Conservation (phyloP, 1,284 basidiomycete species). For the Stygiomarasmius scandens region DNA sequence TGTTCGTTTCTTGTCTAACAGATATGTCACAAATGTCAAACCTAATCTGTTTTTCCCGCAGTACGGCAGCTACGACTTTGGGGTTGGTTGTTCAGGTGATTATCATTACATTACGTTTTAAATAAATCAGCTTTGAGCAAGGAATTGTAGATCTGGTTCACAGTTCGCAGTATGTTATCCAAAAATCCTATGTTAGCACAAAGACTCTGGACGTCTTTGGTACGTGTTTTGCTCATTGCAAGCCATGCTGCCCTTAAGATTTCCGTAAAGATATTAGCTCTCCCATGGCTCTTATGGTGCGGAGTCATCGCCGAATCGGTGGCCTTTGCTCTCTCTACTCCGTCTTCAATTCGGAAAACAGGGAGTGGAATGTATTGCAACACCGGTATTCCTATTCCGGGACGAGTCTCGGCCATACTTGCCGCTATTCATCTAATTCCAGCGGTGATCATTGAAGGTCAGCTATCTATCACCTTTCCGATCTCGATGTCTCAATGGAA, state of each 20-base stretch:
- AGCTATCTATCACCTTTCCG: not conserved
- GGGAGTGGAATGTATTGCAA: slow-evolving; percentile 18
- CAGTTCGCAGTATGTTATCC: slow-evolving; percentile 1
- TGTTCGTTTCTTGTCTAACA: slow-evolving; percentile 24
- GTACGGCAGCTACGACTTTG: slow-evolving; percentile 25
- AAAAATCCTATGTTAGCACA: slow-evolving; percentile 8
- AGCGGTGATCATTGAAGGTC: slow-evolving; percentile 15
- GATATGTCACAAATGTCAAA: too few species aligned
- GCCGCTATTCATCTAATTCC: slow-evolving; percentile 11
- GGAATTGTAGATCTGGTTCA: slow-evolving; percentile 15
- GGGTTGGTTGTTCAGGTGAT: slow-evolving; percentile 18
- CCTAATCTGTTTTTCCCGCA: slow-evolving; percentile 2
- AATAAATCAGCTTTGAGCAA: not conserved
- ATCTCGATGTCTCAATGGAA: not conserved
- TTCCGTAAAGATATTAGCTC: slow-evolving; percentile 2
- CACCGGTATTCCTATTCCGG: slow-evolving; percentile 13
- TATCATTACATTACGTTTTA: not conserved
- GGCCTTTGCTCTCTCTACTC: slow-evolving; percentile 6
- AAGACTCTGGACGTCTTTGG: slow-evolving; percentile 6
- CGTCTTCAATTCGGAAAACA: slow-evolving; percentile 10
- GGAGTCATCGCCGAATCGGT: slow-evolving; percentile 7
- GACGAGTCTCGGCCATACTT: slow-evolving; percentile 17
- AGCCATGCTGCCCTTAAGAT: too few species aligned
- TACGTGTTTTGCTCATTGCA: not conserved
- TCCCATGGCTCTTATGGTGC: slow-evolving; percentile 10